These are phyloP conservation scores for Gossypium rotundifolium DNA, from an alignment of 345 rosid species.

Conservation along the genomic window DNA sequence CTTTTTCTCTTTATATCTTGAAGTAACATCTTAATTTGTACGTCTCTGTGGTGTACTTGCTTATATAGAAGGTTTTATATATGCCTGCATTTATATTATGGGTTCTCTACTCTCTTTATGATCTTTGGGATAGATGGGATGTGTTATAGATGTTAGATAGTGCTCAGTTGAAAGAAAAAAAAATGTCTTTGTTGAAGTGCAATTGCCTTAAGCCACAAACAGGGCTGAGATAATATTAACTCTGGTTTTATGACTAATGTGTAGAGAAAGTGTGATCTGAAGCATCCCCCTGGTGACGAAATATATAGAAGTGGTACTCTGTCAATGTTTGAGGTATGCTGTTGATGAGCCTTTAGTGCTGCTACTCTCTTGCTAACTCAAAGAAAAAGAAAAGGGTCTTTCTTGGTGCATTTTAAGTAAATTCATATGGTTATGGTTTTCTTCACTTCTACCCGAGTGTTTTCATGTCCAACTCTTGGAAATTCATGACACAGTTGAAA, in stretches of 20 bases:
- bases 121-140: background rate
- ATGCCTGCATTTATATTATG: background rate
- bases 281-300: conserved; percentile 99
- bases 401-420: background rate
- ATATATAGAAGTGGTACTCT: conserved; percentile 92
- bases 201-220: background rate
- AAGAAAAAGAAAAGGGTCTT: background rate
- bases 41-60: background rate
- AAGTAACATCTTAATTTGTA: background rate
- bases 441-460: background rate
- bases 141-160: background rate
- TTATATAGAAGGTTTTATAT: background rate
- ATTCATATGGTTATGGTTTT: background rate
- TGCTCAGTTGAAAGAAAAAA: background rate
- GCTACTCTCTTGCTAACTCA: background rate
- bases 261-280: conserved; percentile 91
- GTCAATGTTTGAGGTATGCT: conserved; percentile 95
- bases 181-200: background rate
- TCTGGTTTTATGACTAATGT: conserved; percentile 9
- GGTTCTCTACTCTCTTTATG: background rate
- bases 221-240: background rate
- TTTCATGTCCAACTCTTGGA: background rate
- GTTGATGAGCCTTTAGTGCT: background rate
- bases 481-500: too few relatives aligned
- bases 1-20: background rate